These are phyloP conservation scores for Breynia disticha DNA, from an alignment of 441 rosid species.

Conservation along the genomic window DNA sequence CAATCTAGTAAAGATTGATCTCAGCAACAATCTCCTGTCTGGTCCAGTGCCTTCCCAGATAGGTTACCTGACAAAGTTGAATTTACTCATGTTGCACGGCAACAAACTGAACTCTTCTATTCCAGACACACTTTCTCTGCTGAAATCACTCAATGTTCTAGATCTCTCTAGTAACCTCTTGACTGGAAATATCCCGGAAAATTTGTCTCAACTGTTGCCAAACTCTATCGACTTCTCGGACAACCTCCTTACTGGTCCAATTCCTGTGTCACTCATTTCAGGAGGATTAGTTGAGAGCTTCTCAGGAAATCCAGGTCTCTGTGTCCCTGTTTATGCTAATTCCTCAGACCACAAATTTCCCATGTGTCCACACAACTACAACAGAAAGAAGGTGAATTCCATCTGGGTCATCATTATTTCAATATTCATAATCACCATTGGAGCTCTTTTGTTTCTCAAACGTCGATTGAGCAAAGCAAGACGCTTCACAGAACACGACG, in stretches of 20 bases:
- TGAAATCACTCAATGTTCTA: slow-evolving; percentile 74
- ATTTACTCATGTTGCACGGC: slow-evolving; percentile 59
- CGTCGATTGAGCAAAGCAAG: slow-evolving; percentile 38
- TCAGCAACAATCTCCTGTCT: slow-evolving; percentile 60
- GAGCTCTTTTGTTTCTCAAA: slow-evolving; percentile 49
- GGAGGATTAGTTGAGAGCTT: slow-evolving; percentile 78
- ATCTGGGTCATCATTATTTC: slow-evolving; percentile 55
- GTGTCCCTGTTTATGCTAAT: slow-evolving; percentile 41
- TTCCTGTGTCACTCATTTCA: slow-evolving; percentile 54
- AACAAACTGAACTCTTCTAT: slow-evolving; percentile 59
- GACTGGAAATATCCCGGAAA: slow-evolving; percentile 68
- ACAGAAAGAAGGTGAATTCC: slow-evolving; percentile 42
- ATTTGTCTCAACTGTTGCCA: slow-evolving; percentile 51
- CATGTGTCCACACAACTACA: slow-evolving; percentile 35
- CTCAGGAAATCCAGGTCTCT: slow-evolving; percentile 76
- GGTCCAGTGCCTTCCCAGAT: slow-evolving; percentile 81
- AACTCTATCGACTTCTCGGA: slow-evolving; percentile 71
- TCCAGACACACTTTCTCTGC: slow-evolving; percentile 52
- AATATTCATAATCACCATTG: slow-evolving; percentile 37
- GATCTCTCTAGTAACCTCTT: slow-evolving; percentile 73
- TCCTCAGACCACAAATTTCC: slow-evolving; percentile 46
- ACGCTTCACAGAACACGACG: slow-evolving; percentile 47
- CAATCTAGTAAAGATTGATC: slow-evolving; percentile 81
- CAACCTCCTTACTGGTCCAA: slow-evolving; percentile 79
- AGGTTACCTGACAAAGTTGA: slow-evolving; percentile 60